A percentile compares a stretch with the other conserved stretches of the same genome.
These are phyloP conservation scores for Lanmaoa rubissima DNA, from an alignment of 768 basidiomycete species.

Conservation along the genomic window DNA sequence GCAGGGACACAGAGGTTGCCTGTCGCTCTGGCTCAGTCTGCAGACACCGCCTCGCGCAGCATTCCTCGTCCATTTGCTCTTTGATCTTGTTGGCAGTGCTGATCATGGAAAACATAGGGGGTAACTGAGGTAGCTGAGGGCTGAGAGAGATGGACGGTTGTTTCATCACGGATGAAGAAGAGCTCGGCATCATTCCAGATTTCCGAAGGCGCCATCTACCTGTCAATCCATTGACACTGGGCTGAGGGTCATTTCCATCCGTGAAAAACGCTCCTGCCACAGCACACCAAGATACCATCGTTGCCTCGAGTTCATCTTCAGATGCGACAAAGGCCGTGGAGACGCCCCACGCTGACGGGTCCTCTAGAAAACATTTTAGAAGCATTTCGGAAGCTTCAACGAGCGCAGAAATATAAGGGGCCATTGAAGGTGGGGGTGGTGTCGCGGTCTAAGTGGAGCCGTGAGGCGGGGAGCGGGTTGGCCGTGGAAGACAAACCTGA, in stretches of 20 bases:
- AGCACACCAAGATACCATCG: conserved; percentile 53
- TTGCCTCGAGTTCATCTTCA: conserved; percentile 51
- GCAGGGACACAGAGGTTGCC: background rate
- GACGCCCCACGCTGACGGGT: conserved; percentile 66
- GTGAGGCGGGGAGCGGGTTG: background rate
- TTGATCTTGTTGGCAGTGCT: conserved; percentile 3
- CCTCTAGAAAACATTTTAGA: conserved; percentile 50
- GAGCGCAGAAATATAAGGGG: conserved; percentile 50
- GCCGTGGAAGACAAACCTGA: conserved; percentile 27
- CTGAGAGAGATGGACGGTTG: conserved; percentile 2
- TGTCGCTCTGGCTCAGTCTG: conserved; percentile 4
- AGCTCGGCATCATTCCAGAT: conserved; percentile 6
- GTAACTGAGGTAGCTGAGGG: conserved; percentile 15
- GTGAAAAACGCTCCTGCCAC: conserved; percentile 39
- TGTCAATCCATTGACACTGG: conserved; percentile 2
- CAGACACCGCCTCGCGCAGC: background rate
- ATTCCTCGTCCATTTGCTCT: conserved; percentile 5
- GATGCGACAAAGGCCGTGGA: conserved; percentile 55
- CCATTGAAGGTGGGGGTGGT: conserved; percentile 51
- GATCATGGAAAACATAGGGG: conserved; percentile 9
- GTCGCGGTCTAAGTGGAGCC: conserved; percentile 32
- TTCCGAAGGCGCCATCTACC: conserved; percentile 27
- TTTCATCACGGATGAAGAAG: conserved; percentile 5
- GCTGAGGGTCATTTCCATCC: conserved; percentile 12
- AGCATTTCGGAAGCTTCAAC: conserved; percentile 50